Evolutionary conservation across 805 yeast genomes (phyloP).

Genomic region (Candida andamanensis): DNA sequence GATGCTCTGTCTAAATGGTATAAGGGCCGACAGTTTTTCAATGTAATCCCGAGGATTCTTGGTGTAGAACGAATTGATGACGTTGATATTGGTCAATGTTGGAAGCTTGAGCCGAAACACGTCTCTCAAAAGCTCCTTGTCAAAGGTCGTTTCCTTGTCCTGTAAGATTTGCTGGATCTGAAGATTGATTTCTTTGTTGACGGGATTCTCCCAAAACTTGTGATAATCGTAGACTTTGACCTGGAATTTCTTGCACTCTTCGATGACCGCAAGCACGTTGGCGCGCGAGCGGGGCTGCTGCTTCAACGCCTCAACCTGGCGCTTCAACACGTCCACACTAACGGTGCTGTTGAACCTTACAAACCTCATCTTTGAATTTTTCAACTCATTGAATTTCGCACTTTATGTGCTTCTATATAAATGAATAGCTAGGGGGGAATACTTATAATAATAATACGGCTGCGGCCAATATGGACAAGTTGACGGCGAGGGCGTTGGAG

Average conservation of each 20-base stretch:
- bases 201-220: conserved; percentile 20
- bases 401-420: too few species aligned
- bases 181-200: conserved; percentile 15
- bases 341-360: too few species aligned
- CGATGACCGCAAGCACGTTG: conserved; percentile 12
- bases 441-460: too few species aligned
- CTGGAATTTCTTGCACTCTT: conserved; percentile 19
- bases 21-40: conserved; percentile 41
- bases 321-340: too few species aligned
- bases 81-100: conserved; percentile 20
- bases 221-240: conserved; percentile 14
- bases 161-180: conserved; percentile 18
- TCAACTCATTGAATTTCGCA: too few species aligned
- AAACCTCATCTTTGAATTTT: too few species aligned
- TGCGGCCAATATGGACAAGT: too few species aligned
- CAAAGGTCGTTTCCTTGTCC: conserved; percentile 13
- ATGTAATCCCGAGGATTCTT: conserved; percentile 25
- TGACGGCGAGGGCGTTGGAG: too few species aligned
- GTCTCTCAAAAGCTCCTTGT: conserved; percentile 19
- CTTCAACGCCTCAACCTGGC: too few species aligned
- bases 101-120: conserved; percentile 32
- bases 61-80: conserved; percentile 22
- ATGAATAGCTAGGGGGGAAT: too few species aligned
- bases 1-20: conserved; percentile 60
- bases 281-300: too few species aligned